Evolutionary conservation across 345 rosid genomes (phyloP).

Genomic region (Eutrema japonicum): DNA sequence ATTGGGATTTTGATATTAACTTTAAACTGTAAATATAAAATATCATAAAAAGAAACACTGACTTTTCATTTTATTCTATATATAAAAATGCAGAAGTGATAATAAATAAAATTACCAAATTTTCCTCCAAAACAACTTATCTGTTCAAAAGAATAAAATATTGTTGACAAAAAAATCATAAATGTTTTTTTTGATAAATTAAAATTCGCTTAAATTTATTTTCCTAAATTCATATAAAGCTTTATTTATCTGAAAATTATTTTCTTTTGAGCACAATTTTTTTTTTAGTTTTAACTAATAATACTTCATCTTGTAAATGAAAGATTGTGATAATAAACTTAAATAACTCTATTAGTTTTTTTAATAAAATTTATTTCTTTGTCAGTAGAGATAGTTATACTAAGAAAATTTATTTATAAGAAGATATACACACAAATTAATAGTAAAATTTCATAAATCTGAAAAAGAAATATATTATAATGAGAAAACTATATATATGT

Average conservation of each 20-base stretch:
- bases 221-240: background rate
- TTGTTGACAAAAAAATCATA: no score
- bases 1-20: background rate
- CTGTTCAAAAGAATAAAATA: background rate
- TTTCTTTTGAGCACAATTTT: background rate
- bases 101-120: background rate
- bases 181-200: background rate
- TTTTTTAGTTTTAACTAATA: background rate
- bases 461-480: no score
- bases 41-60: background rate
- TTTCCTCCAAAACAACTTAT: background rate
- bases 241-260: background rate
- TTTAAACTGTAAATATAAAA: background rate
- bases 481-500: no score
- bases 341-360: background rate
- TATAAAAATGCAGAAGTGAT: constrained; percentile 2
- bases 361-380: no score
- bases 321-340: background rate
- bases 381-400: no score
- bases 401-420: no score
- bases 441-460: no score
- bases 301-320: background rate
- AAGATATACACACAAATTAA: no score
- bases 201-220: background rate
- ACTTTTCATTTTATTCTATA: background rate